A percentile compares a stretch with the other conserved stretches of the same genome.
Conservation (phyloP, 2,329 filamentous ascomycete species). For the Bipolaris oryzae region DNA sequence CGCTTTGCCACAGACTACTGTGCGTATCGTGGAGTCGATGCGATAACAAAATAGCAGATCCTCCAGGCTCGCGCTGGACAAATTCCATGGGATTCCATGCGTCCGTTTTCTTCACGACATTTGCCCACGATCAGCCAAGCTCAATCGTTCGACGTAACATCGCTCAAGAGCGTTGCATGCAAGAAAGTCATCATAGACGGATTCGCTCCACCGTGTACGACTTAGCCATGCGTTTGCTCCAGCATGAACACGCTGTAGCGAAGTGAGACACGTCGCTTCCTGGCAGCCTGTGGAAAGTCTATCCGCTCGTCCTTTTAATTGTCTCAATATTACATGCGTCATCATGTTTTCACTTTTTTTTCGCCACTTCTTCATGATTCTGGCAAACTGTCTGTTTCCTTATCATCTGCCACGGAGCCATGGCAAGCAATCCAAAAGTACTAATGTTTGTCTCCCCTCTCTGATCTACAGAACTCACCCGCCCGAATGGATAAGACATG, state of each 20-base stretch:
- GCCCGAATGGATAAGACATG: not conserved
- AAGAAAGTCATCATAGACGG: not conserved
- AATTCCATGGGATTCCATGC: not conserved
- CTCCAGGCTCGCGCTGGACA: not conserved
- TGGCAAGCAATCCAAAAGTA: not conserved
- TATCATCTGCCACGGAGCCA: not conserved
- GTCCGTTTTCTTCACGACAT: not conserved
- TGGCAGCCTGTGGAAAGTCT: not conserved
- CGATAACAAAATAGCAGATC: not conserved
- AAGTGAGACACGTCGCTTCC: not conserved
- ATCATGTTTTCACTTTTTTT: not conserved
- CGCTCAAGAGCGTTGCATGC: not conserved
- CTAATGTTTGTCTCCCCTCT: not conserved
- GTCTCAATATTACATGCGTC: too few relatives aligned
- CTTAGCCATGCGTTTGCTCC: not conserved
- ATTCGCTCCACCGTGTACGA: not conserved
- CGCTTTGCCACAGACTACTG: not conserved
- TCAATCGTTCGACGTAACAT: not conserved
- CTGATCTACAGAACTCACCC: not conserved
- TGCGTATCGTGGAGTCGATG: not conserved
- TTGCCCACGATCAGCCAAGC: not conserved
- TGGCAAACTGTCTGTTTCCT: not conserved
- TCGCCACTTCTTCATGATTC: not conserved
- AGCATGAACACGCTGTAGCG: not conserved
- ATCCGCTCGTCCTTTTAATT: not conserved